A percentile compares a stretch with the other conserved stretches of the same genome.
These are phyloP conservation scores for Avena insularis DNA, from an alignment of 176 grass and related monocot species.

Conservation along the genomic window DNA sequence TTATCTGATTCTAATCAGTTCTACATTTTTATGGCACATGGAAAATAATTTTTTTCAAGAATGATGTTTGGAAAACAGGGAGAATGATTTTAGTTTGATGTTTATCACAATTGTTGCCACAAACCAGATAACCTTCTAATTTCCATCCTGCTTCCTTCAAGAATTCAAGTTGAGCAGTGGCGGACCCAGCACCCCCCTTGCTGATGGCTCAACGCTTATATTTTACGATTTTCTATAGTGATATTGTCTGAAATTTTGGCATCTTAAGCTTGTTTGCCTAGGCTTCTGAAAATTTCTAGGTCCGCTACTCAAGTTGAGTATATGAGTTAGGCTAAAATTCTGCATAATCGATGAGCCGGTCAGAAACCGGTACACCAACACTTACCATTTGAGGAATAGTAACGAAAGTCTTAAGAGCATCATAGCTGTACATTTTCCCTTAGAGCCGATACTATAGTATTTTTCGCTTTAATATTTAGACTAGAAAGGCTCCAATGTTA, in stretches of 20 bases:
- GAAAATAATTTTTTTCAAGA: slow-evolving; percentile 7
- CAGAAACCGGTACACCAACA: not conserved
- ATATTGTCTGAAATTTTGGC: no score
- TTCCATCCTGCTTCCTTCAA: not conserved
- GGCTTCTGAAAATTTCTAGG: no score
- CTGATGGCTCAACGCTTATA: no score
- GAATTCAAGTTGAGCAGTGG: not conserved
- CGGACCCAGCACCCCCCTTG: no score
- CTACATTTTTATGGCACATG: not conserved
- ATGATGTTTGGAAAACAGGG: slow-evolving; percentile 2
- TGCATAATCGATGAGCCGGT: not conserved
- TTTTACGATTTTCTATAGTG: no score
- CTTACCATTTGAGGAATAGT: not conserved
- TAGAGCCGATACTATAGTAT: not conserved
- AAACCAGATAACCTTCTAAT: slow-evolving; percentile 19
- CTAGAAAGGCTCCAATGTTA: slow-evolving; percentile 1
- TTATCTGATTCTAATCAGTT: slow-evolving; percentile 7
- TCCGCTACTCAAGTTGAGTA: not conserved
- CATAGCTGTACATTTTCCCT: not conserved
- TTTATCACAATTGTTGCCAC: not conserved
- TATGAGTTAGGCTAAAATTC: slow-evolving; percentile 8
- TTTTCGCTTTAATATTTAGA: slow-evolving; percentile 24
- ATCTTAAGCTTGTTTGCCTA: no score
- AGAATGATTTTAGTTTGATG: slow-evolving; percentile 6
- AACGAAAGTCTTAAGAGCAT: slow-evolving; percentile 9